phyloP scores from a whole-genome alignment of 192 early-diverging fungal genomes.

The Paraglomus brasilianum region DNA sequence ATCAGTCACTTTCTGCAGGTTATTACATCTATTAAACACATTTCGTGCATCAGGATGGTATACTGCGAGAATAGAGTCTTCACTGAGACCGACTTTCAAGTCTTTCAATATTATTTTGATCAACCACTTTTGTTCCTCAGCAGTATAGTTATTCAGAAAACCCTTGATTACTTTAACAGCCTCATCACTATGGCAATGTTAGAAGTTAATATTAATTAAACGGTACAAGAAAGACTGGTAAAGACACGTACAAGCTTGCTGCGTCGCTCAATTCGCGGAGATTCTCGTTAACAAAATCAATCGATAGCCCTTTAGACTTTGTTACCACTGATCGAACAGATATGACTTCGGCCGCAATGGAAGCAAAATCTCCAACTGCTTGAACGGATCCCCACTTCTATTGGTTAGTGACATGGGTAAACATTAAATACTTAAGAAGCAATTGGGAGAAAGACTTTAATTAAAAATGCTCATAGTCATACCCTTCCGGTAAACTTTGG shows the following conservation, averaged over 20 bases:
- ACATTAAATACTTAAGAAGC: constrained; percentile 4
- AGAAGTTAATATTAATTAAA: constrained; percentile 15
- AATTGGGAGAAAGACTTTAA: not conserved
- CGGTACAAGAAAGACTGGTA: not conserved
- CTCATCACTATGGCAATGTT: constrained; percentile 35
- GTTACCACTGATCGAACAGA: constrained; percentile 50
- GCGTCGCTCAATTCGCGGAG: constrained; percentile 47
- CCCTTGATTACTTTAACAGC: constrained; percentile 47
- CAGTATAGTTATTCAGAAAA: constrained; percentile 57
- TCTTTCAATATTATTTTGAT: constrained; percentile 75
- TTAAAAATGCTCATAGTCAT: not conserved
- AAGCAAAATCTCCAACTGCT: constrained; percentile 64
- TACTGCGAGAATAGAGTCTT: constrained; percentile 61
- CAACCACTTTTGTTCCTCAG: constrained; percentile 76
- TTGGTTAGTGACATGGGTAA: constrained; percentile 1
- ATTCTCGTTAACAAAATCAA: constrained; percentile 62
- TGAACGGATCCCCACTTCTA: constrained; percentile 34
- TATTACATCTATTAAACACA: constrained; percentile 64
- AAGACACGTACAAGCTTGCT: constrained; percentile 32
- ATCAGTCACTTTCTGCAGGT: constrained; percentile 55
- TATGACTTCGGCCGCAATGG: constrained; percentile 49
- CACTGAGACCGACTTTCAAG: constrained; percentile 70
- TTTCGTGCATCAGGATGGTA: constrained; percentile 73
- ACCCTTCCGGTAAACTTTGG: constrained; percentile 38
- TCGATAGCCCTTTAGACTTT: constrained; percentile 44